Evolutionary conservation across 495 filamentous ascomycete species (phyloP).

Genomic region (Lophium mytilinum): DNA sequence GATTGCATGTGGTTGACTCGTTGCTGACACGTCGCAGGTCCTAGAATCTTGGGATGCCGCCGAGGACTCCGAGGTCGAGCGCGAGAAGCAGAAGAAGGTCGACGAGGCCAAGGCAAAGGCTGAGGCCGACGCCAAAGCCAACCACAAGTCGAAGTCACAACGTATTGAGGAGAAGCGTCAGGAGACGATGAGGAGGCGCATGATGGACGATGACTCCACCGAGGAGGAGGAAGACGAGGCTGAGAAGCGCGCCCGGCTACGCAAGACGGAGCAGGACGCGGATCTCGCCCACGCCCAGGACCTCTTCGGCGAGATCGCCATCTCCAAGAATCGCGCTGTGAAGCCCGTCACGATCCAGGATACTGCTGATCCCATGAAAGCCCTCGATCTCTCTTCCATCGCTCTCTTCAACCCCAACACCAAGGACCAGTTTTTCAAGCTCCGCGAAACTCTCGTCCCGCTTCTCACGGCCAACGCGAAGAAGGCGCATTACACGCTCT

Average conservation of each 20-base stretch:
- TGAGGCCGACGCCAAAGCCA: slow-evolving; percentile 81
- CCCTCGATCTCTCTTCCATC: slow-evolving; percentile 70
- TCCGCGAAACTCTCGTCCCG: slow-evolving; percentile 68
- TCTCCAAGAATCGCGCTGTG: slow-evolving; percentile 36
- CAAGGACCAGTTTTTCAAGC: slow-evolving; percentile 69
- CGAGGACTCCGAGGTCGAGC: slow-evolving; percentile 94
- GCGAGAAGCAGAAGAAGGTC: slow-evolving; percentile 83
- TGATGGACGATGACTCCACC: slow-evolving; percentile 49
- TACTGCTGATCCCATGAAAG: slow-evolving; percentile 60
- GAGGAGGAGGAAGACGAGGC: slow-evolving; percentile 63
- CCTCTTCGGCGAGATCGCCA: slow-evolving; percentile 73
- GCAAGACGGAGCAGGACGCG: slow-evolving; percentile 71
- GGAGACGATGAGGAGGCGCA: slow-evolving; percentile 39
- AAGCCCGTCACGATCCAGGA: slow-evolving; percentile 62
- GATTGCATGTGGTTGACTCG: not conserved
- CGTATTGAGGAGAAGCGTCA: slow-evolving; percentile 70
- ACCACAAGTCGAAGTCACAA: slow-evolving; percentile 83
- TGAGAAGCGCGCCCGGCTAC: slow-evolving; percentile 60
- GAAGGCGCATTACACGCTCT: slow-evolving; percentile 82
- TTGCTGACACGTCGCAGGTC: slow-evolving; percentile 47
- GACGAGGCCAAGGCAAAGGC: slow-evolving; percentile 83
- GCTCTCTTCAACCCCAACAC: slow-evolving; percentile 82
- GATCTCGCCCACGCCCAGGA: slow-evolving; percentile 90
- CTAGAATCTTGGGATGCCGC: slow-evolving; percentile 96
- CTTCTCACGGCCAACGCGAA: slow-evolving; percentile 65